Percentiles rank a stretch among this genome's conserved stretches.
phyloP scores from a whole-genome alignment of 495 filamentous ascomycete genomes.

The Annulohypoxylon bovei region DNA sequence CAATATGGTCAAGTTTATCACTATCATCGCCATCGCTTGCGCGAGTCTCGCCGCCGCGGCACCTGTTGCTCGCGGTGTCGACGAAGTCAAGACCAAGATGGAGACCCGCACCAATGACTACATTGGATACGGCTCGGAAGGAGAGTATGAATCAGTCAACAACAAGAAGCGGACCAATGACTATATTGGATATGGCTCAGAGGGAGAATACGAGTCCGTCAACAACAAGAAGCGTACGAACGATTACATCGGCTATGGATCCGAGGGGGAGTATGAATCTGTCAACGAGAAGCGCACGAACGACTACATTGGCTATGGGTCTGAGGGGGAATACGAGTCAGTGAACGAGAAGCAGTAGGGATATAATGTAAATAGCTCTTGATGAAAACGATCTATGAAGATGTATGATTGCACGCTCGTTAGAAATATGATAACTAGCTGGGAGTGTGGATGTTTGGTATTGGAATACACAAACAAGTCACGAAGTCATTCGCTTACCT shows the following conservation, averaged over 20 bases:
- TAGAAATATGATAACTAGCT: background rate
- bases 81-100: background rate
- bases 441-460: background rate
- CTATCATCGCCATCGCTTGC: background rate
- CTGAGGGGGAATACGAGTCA: background rate
- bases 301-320: background rate
- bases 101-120: background rate
- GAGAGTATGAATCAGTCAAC: background rate
- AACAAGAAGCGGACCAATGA: background rate
- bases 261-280: background rate
- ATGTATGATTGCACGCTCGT: background rate
- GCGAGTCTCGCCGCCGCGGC: background rate
- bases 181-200: background rate
- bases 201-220: background rate
- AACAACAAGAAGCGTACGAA: conserved; percentile 7
- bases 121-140: background rate
- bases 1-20: background rate
- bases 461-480: background rate
- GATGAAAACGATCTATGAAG: background rate
- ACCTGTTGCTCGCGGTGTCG: background rate
- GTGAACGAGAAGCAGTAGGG: background rate
- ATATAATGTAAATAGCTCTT: background rate
- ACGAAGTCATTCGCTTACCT: background rate
- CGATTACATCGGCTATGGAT: background rate
- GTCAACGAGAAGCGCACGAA: conserved; percentile 2